Evolutionary conservation across 2,329 filamentous ascomycete genomes (phyloP), one percentile per base, ranked within the genome.

Genomic region (Fusarium veterinarium): DNA sequence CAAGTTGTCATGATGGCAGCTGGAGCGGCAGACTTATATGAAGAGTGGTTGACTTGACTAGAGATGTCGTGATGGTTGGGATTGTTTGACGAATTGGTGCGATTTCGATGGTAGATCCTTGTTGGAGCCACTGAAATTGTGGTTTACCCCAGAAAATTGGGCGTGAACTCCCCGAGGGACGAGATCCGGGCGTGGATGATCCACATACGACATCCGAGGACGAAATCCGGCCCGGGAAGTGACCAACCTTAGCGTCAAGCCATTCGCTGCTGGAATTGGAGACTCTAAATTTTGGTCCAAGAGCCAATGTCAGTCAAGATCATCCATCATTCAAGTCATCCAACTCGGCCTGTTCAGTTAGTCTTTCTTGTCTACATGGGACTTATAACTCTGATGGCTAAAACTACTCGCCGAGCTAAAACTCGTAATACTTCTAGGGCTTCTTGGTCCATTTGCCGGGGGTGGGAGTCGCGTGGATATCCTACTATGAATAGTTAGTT

Each of bases 21-120:
- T 28, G 23, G 17, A 30, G 12, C 1, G 6, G 13, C 17, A 8
- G 41, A 48, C 42, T 72, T 72, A 64, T 74, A 72, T 48, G 37
- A 8, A 19, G 16, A 16, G 49, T 25, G 25, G 25, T 25, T 23
- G 23, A 23, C 23, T 23, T 23, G 30, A 25, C 33, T 40, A 19
- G 19, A 60, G 25, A 74, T 74, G 64, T 72, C 72, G 72, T 69
- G 68, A 72, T 74, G 38, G 68, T 61, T 56, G 60, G 72, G 61
- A 55, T 72, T 37, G 33, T 51, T 40, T 74, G 71, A 69, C 60
- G 57, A 64, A 69, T 55, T 46, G 44, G n/a, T 10, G 38, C 60
- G 8, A 16, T 17, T 48, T 31, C 4, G 19, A 41, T 2, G 17
- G 17, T 4, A 19, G 6, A 40, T 57, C 35, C 37, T 23, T 38